Percentiles rank a stretch among this genome's conserved stretches.
phyloP scores from a whole-genome alignment of 257 asterid genomes.

The Nicotiana knightiana region DNA sequence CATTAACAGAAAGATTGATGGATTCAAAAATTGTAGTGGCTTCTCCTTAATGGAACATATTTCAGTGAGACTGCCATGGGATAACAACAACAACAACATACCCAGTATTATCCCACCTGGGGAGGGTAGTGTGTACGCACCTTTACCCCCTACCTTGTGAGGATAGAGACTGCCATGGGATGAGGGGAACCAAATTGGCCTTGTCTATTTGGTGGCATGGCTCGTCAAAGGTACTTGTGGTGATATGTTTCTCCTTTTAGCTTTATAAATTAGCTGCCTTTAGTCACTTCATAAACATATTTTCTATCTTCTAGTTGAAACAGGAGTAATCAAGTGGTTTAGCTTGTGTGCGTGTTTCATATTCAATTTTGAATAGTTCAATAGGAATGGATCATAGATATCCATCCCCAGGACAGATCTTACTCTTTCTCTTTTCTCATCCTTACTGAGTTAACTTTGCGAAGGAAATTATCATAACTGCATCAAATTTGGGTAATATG shows the following conservation, averaged over 20 bases:
- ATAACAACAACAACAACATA: background rate
- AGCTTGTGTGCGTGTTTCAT: background rate
- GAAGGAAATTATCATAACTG: background rate
- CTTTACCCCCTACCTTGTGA: no score
- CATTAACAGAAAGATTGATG: conserved; percentile 8
- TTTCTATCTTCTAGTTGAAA: background rate
- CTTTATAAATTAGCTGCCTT: background rate
- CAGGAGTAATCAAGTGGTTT: background rate
- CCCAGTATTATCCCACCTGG: no score
- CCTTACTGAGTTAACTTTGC: background rate
- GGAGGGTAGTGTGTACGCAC: no score
- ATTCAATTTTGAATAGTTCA: background rate
- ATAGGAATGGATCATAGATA: background rate
- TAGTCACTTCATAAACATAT: background rate
- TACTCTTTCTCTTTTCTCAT: background rate
- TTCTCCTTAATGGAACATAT: conserved; percentile 3
- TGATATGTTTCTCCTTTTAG: conserved; percentile 5
- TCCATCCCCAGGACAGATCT: background rate
- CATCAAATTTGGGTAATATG: background rate
- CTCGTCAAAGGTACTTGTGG: conserved; percentile 7
- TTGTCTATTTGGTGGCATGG: conserved; percentile 6
- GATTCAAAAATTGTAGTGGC: conserved; percentile 6
- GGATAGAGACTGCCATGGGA: conserved; percentile 5
- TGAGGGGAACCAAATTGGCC: conserved; percentile 13
- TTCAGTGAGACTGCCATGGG: conserved; percentile 11